Base-by-base conservation (phyloP, 176 grass and related monocot genomes). In the Paspalum vaginatum region DNA sequence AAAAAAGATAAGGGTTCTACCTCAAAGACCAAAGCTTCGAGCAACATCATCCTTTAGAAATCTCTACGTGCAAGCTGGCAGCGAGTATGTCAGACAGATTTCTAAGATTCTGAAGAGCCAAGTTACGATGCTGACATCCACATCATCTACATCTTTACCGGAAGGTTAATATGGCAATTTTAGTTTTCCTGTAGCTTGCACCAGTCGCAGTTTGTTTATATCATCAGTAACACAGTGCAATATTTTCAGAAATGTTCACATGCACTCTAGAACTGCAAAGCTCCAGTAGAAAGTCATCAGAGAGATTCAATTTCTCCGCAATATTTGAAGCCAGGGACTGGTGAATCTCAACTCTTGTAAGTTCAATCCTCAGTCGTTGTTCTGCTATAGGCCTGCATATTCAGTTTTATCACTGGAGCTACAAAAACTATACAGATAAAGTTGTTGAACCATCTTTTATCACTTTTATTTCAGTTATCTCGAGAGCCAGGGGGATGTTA, bases 271-370 rank as follows among this genome's bases (percentile, higher is more conserved):
- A 94, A 76, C 75, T 98, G 56, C 89, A 98, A 87, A 98, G 90
- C 70, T 89, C 86, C 37, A 65, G 76, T 69, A 85, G 87, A 75
- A 75, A 86, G 75, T 81, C 75, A 87, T 27, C 63, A 85, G 32
- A 78, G 72, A 75, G 86, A 91, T 77, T 84, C 92, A 51, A 76
- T 80, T 86, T 91, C 83, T 79, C 83, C 67, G 7, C 86, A 84
- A 72, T 91, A 90, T 82, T 81, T 98, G 79, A 90, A 89, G 78
- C 90, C 90, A 51, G 95, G 95, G 70, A 91, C 84, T 38, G 95
- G 95, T 84, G 95, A 95, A 87, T 89, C 92, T 72, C 95, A 98
- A 74, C 77, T 86, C 37, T 98, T 95, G 95, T 98, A 98, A 91
- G 95, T 91, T 54, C 40, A 56, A 50, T 24, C 22, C 9, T 50